Evolutionary conservation across 768 basidiomycete species (phyloP), one percentile per base, ranked within the genome.

Genomic region (Boletus subparvulus): DNA sequence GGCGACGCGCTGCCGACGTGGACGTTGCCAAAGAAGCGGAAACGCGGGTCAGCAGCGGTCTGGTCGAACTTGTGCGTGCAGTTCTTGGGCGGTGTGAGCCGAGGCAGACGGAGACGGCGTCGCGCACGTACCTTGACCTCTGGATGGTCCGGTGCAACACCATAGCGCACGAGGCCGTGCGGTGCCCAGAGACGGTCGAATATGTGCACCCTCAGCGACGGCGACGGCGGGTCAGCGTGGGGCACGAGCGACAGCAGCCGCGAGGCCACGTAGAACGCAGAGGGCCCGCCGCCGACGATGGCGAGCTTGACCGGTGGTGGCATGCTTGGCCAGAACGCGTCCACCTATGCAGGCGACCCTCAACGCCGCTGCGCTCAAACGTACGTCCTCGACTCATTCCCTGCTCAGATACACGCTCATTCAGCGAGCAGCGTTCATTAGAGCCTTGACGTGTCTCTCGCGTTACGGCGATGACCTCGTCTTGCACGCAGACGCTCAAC

Each of bases 101-200:
- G 21, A 30, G 53, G 48, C 41, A 21, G 55, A 47, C 42, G 48
- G 50, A 3, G 54, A 11, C 19, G 44, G 46, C 26, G 52, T 16
- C 32, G 33, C 17, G 43, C 33, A 41, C 57, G 52, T 50, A 65
- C 96, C 84, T 98, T 99, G 72, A 98, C 95, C 76, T 98, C 96
- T 11, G 97, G 94, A 72, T 98, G 96, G 75, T 98, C 96, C 43
- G 96, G 96, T 12, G 97, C 96, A 14, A 99, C 95, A 0, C 97
- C 95, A 66, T 95, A 99, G 44, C 97, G 79, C 4, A 97, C 94
- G 1, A 98, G 80, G 1, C 97, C 97, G 68, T 97, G 92, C 12
- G 96, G 96, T 30, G 93, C 86, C 83, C 95, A 98, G 12, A 96
- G 79, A 35, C 92, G 81, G 74, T 99, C 96, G 69, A 85, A 99